phyloP scores from a whole-genome alignment of 2,329 filamentous ascomycete species.

The Colletotrichum scovillei region DNA sequence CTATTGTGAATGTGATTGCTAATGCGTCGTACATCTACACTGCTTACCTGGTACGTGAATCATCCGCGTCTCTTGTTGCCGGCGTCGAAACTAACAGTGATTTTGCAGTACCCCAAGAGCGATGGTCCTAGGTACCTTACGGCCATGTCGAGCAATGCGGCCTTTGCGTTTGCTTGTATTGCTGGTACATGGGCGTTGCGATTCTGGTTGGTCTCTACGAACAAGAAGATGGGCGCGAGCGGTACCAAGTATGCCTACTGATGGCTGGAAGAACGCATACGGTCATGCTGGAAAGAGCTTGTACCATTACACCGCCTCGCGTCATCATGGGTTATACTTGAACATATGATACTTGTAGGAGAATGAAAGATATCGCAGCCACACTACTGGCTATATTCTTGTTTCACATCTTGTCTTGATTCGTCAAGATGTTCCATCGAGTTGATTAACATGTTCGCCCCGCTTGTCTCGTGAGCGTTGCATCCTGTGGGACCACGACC shows the following conservation, averaged over 20 bases:
- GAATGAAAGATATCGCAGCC: too few species aligned
- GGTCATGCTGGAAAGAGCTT: too few species aligned
- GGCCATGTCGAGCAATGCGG: conserved; percentile 49
- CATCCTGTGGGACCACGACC: too few species aligned
- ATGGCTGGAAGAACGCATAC: neutral
- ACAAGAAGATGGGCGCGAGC: conserved; percentile 40
- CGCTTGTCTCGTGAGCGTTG: too few species aligned
- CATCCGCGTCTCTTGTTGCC: accelerated
- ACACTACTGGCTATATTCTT: too few species aligned
- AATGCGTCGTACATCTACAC: conserved; percentile 59
- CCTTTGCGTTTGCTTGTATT: conserved; percentile 41
- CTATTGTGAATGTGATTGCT: conserved; percentile 55
- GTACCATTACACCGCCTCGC: too few species aligned
- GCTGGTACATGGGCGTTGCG: conserved; percentile 40
- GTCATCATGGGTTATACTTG: too few species aligned
- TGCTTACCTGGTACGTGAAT: conserved; percentile 47
- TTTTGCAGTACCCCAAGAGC: conserved; percentile 46
- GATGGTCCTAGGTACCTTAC: conserved; percentile 54
- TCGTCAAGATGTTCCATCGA: too few species aligned
- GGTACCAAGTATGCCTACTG: conserved; percentile 37
- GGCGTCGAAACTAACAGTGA: neutral
- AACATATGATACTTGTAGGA: too few species aligned
- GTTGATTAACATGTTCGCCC: too few species aligned
- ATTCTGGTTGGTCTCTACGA: conserved; percentile 40
- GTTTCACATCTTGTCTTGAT: too few species aligned